A percentile compares a stretch with the other conserved stretches of the same genome.
Evolutionary conservation across 768 basidiomycete species (phyloP).

Genomic region (Leccinum rimulosum): DNA sequence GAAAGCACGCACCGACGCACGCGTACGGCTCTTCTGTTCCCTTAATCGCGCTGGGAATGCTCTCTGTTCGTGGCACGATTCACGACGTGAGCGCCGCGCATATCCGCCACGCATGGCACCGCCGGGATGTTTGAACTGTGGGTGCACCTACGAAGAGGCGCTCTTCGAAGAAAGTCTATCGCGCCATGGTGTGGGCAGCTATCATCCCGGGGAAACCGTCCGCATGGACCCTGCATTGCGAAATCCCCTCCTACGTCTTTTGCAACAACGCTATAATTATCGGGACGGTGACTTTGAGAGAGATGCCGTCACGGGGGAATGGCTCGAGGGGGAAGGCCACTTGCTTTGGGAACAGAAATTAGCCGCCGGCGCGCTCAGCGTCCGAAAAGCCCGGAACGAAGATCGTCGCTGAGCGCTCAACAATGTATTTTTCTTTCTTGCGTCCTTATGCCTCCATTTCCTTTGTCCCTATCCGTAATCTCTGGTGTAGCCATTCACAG

Average conservation of each 20-base stretch:
- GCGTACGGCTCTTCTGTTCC: conserved; percentile 70
- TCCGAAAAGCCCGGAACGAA: conserved; percentile 36
- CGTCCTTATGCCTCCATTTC: neutral
- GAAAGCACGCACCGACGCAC: conserved; percentile 72
- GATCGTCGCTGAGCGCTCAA: conserved; percentile 36
- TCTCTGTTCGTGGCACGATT: conserved; percentile 89
- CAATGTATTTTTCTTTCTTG: neutral
- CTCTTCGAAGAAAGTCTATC: conserved; percentile 84
- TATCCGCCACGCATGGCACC: conserved; percentile 82
- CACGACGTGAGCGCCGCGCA: conserved; percentile 74
- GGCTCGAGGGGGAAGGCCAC: conserved; percentile 67
- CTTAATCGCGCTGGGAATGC: conserved; percentile 87
- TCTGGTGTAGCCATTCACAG: conserved; percentile 14
- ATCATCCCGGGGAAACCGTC: conserved; percentile 79
- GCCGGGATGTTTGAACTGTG: conserved; percentile 76
- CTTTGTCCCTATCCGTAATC: neutral
- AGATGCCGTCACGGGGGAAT: conserved; percentile 58
- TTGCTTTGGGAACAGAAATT: conserved; percentile 60
- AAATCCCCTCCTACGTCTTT: conserved; percentile 71
- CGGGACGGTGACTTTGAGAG: conserved; percentile 85
- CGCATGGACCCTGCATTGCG: conserved; percentile 88
- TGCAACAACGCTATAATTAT: conserved; percentile 73
- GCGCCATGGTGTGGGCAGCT: conserved; percentile 77
- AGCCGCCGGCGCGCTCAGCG: conserved; percentile 35
- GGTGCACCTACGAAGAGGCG: conserved; percentile 81